Percentiles rank a stretch among this genome's conserved stretches.
Evolutionary conservation across 768 basidiomycete genomes (phyloP).

Genomic region (Sporobolomyces pararoseus): DNA sequence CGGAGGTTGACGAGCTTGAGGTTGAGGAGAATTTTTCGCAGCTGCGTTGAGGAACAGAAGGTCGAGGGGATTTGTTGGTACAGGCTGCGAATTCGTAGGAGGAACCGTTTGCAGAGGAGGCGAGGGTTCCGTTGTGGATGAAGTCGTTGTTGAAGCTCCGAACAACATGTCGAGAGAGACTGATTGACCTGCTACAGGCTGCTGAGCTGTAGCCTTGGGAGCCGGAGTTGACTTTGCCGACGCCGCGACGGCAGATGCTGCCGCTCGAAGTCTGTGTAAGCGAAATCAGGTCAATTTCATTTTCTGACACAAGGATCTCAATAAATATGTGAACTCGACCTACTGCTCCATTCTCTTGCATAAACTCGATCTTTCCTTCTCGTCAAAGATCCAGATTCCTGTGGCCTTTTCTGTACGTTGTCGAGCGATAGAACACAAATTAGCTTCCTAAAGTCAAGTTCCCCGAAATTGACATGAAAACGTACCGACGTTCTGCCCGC

Average conservation of each 20-base stretch:
- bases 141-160: neutral
- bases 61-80: constrained; percentile 25
- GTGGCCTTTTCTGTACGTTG: constrained; percentile 36
- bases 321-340: neutral
- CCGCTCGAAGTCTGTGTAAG: constrained; percentile 12
- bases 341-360: constrained; percentile 42
- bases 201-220: neutral
- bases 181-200: constrained; percentile 21
- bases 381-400: constrained; percentile 45
- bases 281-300: neutral
- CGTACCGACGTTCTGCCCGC: constrained; percentile 25
- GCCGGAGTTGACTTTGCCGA: neutral
- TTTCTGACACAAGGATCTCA: too few relatives aligned
- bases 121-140: neutral
- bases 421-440: too few relatives aligned
- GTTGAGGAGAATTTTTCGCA: constrained; percentile 8
- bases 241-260: constrained; percentile 14
- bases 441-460: too few relatives aligned
- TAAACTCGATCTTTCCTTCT: constrained; percentile 37
- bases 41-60: constrained; percentile 16
- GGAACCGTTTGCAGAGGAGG: neutral
- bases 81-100: neutral
- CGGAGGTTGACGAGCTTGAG: neutral
- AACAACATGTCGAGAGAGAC: constrained; percentile 45
- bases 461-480: neutral